phyloP scores from a whole-genome alignment of 306 rosid species.

The Prunus mume region DNA sequence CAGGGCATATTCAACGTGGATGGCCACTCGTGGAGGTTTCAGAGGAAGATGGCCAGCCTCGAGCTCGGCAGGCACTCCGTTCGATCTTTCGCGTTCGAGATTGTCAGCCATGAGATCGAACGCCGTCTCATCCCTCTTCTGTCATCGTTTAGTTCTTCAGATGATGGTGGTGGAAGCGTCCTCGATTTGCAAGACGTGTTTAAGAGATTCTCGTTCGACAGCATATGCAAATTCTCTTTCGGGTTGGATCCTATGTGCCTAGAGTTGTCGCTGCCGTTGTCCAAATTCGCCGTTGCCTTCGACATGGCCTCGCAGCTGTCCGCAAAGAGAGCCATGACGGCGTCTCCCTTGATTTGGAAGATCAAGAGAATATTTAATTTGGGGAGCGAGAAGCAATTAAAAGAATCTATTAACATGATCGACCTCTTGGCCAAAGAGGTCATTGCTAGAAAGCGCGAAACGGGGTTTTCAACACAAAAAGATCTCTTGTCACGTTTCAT shows the following conservation, averaged over 20 bases:
- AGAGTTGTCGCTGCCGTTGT: conserved; percentile 52
- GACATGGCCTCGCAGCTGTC: conserved; percentile 71
- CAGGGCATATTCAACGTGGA: conserved; percentile 86
- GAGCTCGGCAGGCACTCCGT: conserved; percentile 53
- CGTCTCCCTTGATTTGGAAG: conserved; percentile 69
- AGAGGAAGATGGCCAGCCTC: conserved; percentile 56
- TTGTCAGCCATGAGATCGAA: conserved; percentile 53
- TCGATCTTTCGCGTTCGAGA: conserved; percentile 55
- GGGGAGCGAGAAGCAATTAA: conserved; percentile 57
- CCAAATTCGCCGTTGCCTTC: conserved; percentile 61
- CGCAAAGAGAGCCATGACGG: conserved; percentile 74
- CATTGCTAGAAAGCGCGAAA: conserved; percentile 45
- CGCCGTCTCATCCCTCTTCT: conserved; percentile 60
- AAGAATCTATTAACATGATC: conserved; percentile 38
- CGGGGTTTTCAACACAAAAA: conserved; percentile 36
- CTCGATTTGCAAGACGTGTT: conserved; percentile 77
- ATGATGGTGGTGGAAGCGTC: neutral
- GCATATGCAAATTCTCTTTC: conserved; percentile 66
- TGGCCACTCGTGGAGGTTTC: conserved; percentile 69
- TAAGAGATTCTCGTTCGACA: conserved; percentile 60
- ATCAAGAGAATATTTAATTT: conserved; percentile 55
- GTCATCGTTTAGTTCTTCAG: neutral
- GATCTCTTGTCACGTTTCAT: conserved; percentile 79
- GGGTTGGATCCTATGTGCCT: conserved; percentile 75
- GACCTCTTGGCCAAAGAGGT: conserved; percentile 61